phyloP scores from a whole-genome alignment of 2,329 filamentous ascomycete genomes.

The Alternaria infectoria region DNA sequence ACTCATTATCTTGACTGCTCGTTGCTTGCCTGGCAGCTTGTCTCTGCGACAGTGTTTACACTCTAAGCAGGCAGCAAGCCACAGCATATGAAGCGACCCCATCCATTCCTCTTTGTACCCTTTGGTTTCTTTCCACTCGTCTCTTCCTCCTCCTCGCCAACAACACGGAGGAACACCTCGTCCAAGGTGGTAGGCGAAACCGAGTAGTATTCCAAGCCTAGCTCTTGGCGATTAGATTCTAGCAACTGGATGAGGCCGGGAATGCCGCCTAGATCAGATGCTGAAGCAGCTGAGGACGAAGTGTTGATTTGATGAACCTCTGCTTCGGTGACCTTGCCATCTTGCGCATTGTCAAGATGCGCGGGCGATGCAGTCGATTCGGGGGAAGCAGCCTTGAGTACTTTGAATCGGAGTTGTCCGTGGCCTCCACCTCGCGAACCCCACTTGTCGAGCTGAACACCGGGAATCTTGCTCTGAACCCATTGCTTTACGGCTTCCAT shows the following conservation, averaged over 20 bases:
- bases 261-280: constrained; percentile 56
- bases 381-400: constrained; percentile 59
- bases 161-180: constrained; percentile 87
- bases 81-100: background rate
- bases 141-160: constrained; percentile 70
- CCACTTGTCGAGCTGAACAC: constrained; percentile 62
- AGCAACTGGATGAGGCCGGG: constrained; percentile 73
- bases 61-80: background rate
- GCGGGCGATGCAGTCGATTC: constrained; percentile 38
- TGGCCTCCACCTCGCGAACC: constrained; percentile 76
- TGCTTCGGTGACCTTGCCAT: constrained; percentile 17
- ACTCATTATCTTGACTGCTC: background rate
- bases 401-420: constrained; percentile 84
- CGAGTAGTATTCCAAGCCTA: constrained; percentile 85
- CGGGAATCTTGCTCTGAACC: constrained; percentile 67
- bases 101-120: background rate
- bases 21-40: background rate
- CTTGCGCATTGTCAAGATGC: background rate
- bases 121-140: constrained; percentile 14
- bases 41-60: background rate
- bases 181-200: constrained; percentile 87
- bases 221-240: constrained; percentile 70
- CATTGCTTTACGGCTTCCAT: constrained; percentile 71
- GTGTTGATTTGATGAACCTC: constrained; percentile 32
- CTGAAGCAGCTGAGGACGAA: constrained; percentile 8